Percentiles rank a stretch among this genome's conserved stretches.
Evolutionary conservation across 495 filamentous ascomycete species (phyloP).

Genomic region (Neurospora tetrasperma): DNA sequence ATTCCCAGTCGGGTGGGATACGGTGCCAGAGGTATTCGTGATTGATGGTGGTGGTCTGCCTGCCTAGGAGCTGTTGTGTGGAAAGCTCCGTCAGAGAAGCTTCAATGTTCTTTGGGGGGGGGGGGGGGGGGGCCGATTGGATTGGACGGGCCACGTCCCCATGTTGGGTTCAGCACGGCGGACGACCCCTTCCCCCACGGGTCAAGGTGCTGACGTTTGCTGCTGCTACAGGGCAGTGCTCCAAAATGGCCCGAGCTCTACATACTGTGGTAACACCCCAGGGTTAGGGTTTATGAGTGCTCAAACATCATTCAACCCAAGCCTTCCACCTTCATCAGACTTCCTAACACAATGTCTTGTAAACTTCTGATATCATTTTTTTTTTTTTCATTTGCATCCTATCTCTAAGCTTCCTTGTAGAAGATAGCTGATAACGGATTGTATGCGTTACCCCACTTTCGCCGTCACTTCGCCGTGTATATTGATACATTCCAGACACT

Average conservation of each 20-base stretch:
- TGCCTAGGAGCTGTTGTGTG: neutral
- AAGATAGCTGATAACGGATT: neutral
- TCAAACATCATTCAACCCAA: neutral
- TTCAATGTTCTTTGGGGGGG: neutral
- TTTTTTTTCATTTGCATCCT: neutral
- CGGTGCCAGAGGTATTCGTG: neutral
- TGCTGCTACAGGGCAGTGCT: neutral
- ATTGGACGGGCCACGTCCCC: neutral
- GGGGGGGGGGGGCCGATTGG: neutral
- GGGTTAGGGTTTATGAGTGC: neutral
- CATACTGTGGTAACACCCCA: neutral
- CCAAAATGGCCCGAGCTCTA: neutral
- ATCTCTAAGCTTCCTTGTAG: neutral
- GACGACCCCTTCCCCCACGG: neutral
- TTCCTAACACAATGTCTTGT: neutral
- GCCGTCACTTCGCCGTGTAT: neutral
- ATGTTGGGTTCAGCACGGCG: neutral
- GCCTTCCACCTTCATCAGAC: neutral
- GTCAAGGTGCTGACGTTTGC: neutral
- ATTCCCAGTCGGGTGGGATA: neutral
- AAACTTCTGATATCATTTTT: neutral
- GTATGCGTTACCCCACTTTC: neutral
- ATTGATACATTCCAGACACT: neutral
- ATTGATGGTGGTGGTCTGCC: neutral
- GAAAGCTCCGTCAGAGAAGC: neutral